A percentile compares a stretch with the other conserved stretches of the same genome.
Evolutionary conservation across 495 filamentous ascomycete species (phyloP).

Genomic region (Lindgomyces ingoldianus): DNA sequence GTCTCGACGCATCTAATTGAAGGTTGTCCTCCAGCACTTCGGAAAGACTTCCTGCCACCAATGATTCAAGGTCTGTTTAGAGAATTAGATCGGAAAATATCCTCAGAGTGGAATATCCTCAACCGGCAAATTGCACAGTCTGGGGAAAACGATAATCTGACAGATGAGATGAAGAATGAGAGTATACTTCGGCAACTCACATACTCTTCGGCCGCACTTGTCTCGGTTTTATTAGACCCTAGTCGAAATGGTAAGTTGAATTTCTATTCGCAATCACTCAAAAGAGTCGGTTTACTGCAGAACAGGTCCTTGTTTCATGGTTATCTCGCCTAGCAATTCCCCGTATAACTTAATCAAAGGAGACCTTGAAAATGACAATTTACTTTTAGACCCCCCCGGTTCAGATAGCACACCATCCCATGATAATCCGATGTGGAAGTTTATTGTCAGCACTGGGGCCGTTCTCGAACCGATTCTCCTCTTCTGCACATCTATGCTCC

Average conservation of each 20-base stretch:
- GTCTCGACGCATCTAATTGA: constrained; percentile 84
- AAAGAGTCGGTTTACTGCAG: neutral
- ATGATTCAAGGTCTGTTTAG: constrained; percentile 79
- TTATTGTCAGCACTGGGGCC: constrained; percentile 74
- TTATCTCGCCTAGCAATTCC: no score
- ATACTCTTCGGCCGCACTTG: constrained; percentile 85
- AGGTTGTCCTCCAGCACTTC: constrained; percentile 77
- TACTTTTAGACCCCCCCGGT: neutral
- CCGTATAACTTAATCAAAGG: neutral
- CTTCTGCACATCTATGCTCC: constrained; percentile 87
- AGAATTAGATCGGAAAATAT: constrained; percentile 84
- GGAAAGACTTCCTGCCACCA: constrained; percentile 80
- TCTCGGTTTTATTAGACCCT: constrained; percentile 82
- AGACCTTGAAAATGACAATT: neutral
- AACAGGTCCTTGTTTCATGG: no score
- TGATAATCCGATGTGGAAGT: constrained; percentile 46
- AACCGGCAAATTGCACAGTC: constrained; percentile 65
- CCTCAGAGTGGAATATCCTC: constrained; percentile 73
- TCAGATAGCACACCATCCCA: constrained; percentile 4
- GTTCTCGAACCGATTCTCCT: constrained; percentile 86
- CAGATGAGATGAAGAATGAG: constrained; percentile 97
- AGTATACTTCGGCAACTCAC: constrained; percentile 94
- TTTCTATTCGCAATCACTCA: constrained; percentile 47
- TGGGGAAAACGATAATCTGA: constrained; percentile 67
- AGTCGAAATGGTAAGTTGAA: constrained; percentile 50